A percentile compares a stretch with the other conserved stretches of the same genome.
phyloP scores from a whole-genome alignment of 164 flowering plant genomes.

The Protea cynaroides region DNA sequence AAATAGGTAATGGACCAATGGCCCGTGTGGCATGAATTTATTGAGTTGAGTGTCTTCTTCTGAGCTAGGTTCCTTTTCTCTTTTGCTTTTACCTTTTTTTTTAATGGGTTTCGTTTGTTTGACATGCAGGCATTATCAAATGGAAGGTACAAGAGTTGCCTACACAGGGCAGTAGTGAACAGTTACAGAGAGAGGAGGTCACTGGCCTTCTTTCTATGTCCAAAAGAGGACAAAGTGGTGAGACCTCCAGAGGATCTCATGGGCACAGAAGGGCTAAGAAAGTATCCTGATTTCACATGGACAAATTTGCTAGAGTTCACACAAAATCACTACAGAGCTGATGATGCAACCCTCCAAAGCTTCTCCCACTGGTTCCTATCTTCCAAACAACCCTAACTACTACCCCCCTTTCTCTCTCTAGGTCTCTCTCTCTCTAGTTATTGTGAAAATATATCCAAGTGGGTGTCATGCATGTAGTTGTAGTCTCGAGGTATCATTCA shows the following conservation, averaged over 20 bases:
- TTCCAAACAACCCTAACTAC: neutral
- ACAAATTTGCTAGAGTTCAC: constrained; percentile 18
- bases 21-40: neutral
- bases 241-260: constrained; percentile 11
- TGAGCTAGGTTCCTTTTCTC: too few species aligned
- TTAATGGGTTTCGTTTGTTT: neutral
- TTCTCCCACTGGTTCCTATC: constrained; percentile 14
- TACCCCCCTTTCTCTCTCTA: neutral
- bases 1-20: neutral
- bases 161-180: constrained; percentile 39
- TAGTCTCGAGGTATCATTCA: neutral
- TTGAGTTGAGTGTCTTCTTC: neutral
- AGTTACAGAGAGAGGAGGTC: constrained; percentile 22
- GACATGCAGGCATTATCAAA: constrained; percentile 15
- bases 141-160: constrained; percentile 34
- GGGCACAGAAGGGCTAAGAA: constrained; percentile 9
- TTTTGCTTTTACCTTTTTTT: too few species aligned
- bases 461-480: neutral
- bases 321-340: constrained; percentile 21
- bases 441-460: neutral
- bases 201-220: constrained; percentile 34
- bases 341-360: constrained; percentile 14
- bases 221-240: constrained; percentile 32
- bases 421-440: neutral
- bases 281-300: constrained; percentile 30